phyloP scores from a whole-genome alignment of 352 stramenopile genomes.

The Phytophthora boehmeriae region DNA sequence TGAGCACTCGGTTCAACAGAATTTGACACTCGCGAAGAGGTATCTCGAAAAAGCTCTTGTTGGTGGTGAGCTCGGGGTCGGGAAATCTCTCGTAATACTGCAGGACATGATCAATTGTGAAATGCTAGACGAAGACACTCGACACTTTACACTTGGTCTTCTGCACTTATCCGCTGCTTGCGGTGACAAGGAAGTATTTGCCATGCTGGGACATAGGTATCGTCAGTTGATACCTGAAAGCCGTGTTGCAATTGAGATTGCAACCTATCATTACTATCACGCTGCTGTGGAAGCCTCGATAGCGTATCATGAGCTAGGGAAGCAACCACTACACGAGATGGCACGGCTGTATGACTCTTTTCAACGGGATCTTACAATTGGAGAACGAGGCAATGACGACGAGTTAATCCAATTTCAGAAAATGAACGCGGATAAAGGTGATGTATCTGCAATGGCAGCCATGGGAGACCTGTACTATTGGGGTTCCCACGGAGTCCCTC shows the following conservation, averaged over 20 bases:
- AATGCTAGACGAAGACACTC: not conserved
- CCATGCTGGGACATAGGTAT: slow-evolving; percentile 63
- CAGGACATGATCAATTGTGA: not conserved
- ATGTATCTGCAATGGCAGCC: slow-evolving; percentile 76
- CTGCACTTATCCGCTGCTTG: slow-evolving; percentile 54
- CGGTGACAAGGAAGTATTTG: slow-evolving; percentile 52
- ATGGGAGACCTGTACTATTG: slow-evolving; percentile 93
- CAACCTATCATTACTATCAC: slow-evolving; percentile 66
- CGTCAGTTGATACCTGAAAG: not conserved
- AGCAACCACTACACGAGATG: slow-evolving; percentile 83
- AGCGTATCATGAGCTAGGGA: slow-evolving; percentile 68
- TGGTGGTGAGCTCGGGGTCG: slow-evolving; percentile 20
- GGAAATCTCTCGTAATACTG: slow-evolving; percentile 37
- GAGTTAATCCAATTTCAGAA: slow-evolving; percentile 89
- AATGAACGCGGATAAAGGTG: slow-evolving; percentile 72
- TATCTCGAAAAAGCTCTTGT: slow-evolving; percentile 29
- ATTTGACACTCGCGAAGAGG: slow-evolving; percentile 24
- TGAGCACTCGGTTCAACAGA: slow-evolving; percentile 12
- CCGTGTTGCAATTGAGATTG: slow-evolving; percentile 32
- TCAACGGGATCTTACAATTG: slow-evolving; percentile 45
- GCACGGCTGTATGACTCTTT: slow-evolving; percentile 72
- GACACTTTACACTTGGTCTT: slow-evolving; percentile 39
- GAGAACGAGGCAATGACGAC: slow-evolving; percentile 76
- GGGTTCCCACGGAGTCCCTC: slow-evolving; percentile 70
- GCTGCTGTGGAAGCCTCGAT: slow-evolving; percentile 49